phyloP scores from a whole-genome alignment of 83 land plant species.

The Picea engelmannii region DNA sequence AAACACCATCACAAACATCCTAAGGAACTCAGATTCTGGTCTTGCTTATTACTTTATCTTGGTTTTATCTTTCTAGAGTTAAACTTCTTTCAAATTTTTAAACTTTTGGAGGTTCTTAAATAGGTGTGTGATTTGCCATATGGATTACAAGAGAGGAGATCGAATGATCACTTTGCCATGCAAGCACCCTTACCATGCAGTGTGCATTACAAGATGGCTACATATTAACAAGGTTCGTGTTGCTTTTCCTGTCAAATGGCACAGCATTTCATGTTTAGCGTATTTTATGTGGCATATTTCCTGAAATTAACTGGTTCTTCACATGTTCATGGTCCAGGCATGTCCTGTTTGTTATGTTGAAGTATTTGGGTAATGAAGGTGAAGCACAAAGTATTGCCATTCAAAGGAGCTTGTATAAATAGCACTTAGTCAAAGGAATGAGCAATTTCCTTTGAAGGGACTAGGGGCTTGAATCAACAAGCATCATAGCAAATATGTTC shows the following conservation, averaged over 20 bases:
- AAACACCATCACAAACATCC: too few relatives aligned
- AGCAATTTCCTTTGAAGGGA: background rate
- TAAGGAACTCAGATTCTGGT: too few relatives aligned
- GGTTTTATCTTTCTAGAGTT: too few relatives aligned
- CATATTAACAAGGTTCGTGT: constrained; percentile 64
- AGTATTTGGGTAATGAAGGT: constrained; percentile 10
- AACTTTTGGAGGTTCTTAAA: too few relatives aligned
- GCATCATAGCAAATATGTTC: background rate
- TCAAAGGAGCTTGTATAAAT: background rate
- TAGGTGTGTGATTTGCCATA: constrained; percentile 81
- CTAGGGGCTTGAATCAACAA: background rate
- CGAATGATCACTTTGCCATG: constrained; percentile 60
- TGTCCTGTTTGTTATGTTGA: constrained; percentile 35
- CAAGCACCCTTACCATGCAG: constrained; percentile 64
- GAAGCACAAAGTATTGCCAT: background rate
- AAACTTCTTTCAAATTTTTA: too few relatives aligned
- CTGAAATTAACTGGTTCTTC: background rate
- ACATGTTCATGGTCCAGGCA: constrained; percentile 18
- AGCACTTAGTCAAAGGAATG: constrained; percentile 1
- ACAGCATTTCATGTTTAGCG: background rate
- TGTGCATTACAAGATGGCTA: constrained; percentile 66
- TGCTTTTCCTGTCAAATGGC: background rate
- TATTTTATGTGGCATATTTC: background rate
- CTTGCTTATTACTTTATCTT: too few relatives aligned
- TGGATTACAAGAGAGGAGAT: constrained; percentile 65